Evolutionary conservation across 2,329 filamentous ascomycete genomes (phyloP), one percentile per base, ranked within the genome.

Genomic region (Emergomyces africanus): DNA sequence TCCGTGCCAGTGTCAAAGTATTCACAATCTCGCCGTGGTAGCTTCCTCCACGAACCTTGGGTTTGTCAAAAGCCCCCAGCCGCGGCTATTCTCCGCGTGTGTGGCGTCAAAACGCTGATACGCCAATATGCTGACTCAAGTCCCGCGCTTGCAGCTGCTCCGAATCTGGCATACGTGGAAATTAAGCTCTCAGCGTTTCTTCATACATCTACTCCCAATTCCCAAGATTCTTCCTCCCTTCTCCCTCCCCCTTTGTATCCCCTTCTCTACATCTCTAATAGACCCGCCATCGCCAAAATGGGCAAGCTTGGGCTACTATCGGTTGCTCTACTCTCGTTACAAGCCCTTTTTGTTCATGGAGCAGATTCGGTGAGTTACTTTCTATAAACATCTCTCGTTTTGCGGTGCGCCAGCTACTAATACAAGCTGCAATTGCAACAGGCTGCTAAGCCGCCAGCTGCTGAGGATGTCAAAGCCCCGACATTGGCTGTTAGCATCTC

Each of bases 261-360:
- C 54, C 49, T 57, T 60, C 41, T 35, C 57, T 57, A 53, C 53
- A 51, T 49, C 48, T 61, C 59, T 56, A 44, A 49, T 50, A 58
- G 60, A 59, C 39, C 41, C 54, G 41, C 49, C 42, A 42, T 54
- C 50, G 58, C 60, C 73, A 78, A 71, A 71, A 94, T 94, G 89
- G 83, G 86, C 76, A 83, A 82, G 70, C 80, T 89, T 75, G 86
- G 84, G 76, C 80, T 88, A 69, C 83, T 88, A 67, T 79, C 86
- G 61, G 77, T 92, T 68, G 85, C 86, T 66, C 76, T 91, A 63
- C 78, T 90, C 74, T 86, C 87, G 62, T 77, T 89, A 67, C 82
- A 84, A 72, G 81, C 85, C 66, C 77, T 87, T 64, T 80, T 83
- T 71, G 84, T 81, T 67, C 79, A 83, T 66, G 84, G 84, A 61